Percentiles rank a stretch among this genome's conserved stretches.
These are phyloP conservation scores for Serendipita sp. DNA, from an alignment of 768 basidiomycete genomes.

Conservation along the genomic window DNA sequence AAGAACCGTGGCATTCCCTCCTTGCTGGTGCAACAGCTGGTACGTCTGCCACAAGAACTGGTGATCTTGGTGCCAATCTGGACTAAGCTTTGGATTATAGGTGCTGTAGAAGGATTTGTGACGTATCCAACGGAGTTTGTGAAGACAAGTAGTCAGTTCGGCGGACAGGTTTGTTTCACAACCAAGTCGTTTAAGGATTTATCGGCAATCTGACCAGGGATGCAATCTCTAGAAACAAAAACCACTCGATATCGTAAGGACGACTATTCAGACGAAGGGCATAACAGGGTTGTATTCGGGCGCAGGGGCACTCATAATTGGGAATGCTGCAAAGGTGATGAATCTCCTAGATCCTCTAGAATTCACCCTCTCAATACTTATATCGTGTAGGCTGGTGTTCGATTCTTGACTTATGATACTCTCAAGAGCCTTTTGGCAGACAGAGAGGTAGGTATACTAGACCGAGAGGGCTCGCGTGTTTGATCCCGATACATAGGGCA, in stretches of 20 bases:
- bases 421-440: slow-evolving; percentile 78
- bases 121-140: slow-evolving; percentile 87
- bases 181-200: background rate
- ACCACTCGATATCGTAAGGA: slow-evolving; percentile 54
- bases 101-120: slow-evolving; percentile 41
- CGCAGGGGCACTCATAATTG: slow-evolving; percentile 73
- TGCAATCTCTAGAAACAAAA: slow-evolving; percentile 36
- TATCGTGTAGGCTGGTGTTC: slow-evolving; percentile 53
- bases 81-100: slow-evolving; percentile 20
- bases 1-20: slow-evolving; percentile 74
- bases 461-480: background rate
- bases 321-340: slow-evolving; percentile 60
- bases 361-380: background rate
- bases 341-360: background rate
- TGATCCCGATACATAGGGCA: slow-evolving; percentile 39
- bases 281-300: slow-evolving; percentile 83
- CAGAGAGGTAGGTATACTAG: slow-evolving; percentile 39
- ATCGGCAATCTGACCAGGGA: background rate
- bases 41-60: slow-evolving; percentile 75
- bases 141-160: slow-evolving; percentile 88
- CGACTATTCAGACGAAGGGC: slow-evolving; percentile 62
- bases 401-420: slow-evolving; percentile 88
- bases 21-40: slow-evolving; percentile 87
- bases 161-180: slow-evolving; percentile 40
- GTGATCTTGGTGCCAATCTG: background rate